Evolutionary conservation across 1,284 basidiomycete genomes (phyloP), one percentile per base, ranked within the genome.

Genomic region (Schizophyllum amplum): DNA sequence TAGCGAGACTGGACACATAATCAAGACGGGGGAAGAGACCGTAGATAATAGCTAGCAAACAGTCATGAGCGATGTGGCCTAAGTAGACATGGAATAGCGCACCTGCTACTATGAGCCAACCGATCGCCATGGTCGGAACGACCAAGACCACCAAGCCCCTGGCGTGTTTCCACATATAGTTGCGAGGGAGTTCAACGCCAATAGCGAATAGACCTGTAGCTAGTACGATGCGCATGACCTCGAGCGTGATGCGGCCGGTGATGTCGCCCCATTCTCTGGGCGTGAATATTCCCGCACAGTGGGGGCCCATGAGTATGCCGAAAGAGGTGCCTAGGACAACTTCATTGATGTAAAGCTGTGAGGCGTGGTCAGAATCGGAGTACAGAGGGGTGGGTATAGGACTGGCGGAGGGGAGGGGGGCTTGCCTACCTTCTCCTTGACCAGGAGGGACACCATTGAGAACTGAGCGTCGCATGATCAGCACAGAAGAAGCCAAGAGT

Each of bases 321-420:
- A 77, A 91, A 0, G 80, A 76, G 0, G 93, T 94, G 2, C 94
- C 93, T 47, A 97, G 83, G 33, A 94, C 87, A 23, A 95, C 94
- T 75, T 98, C 95, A 64, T 94, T 95, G 63, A 97, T 84, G 68
- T 90, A 96, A 3, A 96, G 68, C 76, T 87, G 59, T 15, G 13
- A 57, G 2, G 24, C 51, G 7, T 15, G n/a, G 22, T 6, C 53
- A 54, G 15, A 50, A 21, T 42, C 33, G 46, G 5, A 33, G 48
- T 20, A 4, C 20, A 20, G 20, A 15, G 51, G n/a, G 21, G 21
- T 11, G 9, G 48, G 24, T 4, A 20, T 20, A 52, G 20, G 3
- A 25, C 21, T 11, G 51, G 52, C n/a, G n/a, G n/a, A n/a, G n/a
- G n/a, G n/a, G n/a, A n/a, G 33, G 57, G 47, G 23, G 48, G 24